phyloP scores from a whole-genome alignment of 495 filamentous ascomycete species.

The Aspergillus homomorphus region DNA sequence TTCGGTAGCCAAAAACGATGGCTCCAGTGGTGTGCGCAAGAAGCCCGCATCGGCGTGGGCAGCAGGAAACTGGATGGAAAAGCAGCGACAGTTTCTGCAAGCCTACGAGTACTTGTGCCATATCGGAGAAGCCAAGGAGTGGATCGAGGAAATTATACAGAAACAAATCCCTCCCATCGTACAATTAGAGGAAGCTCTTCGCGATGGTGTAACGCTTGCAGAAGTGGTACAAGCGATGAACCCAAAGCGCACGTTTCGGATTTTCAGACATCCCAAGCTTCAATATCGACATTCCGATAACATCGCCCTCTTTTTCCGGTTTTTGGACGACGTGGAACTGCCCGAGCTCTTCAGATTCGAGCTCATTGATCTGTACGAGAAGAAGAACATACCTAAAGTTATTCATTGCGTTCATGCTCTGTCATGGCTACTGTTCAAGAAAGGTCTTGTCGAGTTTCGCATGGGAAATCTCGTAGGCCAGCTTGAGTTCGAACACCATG shows the following conservation, averaged over 20 bases:
- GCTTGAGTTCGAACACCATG: slow-evolving; percentile 95
- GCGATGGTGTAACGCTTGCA: slow-evolving; percentile 91
- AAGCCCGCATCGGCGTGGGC: slow-evolving; percentile 65
- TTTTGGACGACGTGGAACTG: slow-evolving; percentile 87
- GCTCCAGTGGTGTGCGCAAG: slow-evolving; percentile 45
- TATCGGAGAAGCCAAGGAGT: slow-evolving; percentile 98
- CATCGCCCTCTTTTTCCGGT: slow-evolving; percentile 89
- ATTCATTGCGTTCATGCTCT: slow-evolving; percentile 98
- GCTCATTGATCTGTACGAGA: slow-evolving; percentile 96
- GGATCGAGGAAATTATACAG: slow-evolving; percentile 94
- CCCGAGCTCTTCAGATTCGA: slow-evolving; percentile 99
- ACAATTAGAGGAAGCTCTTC: slow-evolving; percentile 88
- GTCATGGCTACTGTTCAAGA: slow-evolving; percentile 91
- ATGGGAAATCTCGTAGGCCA: slow-evolving; percentile 99
- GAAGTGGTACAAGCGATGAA: slow-evolving; percentile 93
- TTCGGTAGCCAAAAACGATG: slow-evolving; percentile 48
- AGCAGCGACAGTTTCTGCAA: slow-evolving; percentile 91
- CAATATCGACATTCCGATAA: slow-evolving; percentile 98
- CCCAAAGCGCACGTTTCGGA: slow-evolving; percentile 68
- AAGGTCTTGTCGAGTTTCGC: slow-evolving; percentile 89
- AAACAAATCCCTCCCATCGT: slow-evolving; percentile 90
- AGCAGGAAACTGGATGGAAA: slow-evolving; percentile 96
- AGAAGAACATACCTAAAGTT: slow-evolving; percentile 99
- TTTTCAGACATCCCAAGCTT: slow-evolving; percentile 78
- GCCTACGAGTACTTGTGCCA: slow-evolving; percentile 99